Conservation (phyloP, 2,329 filamentous ascomycete species). For the Pseudocercospora vitis region DNA sequence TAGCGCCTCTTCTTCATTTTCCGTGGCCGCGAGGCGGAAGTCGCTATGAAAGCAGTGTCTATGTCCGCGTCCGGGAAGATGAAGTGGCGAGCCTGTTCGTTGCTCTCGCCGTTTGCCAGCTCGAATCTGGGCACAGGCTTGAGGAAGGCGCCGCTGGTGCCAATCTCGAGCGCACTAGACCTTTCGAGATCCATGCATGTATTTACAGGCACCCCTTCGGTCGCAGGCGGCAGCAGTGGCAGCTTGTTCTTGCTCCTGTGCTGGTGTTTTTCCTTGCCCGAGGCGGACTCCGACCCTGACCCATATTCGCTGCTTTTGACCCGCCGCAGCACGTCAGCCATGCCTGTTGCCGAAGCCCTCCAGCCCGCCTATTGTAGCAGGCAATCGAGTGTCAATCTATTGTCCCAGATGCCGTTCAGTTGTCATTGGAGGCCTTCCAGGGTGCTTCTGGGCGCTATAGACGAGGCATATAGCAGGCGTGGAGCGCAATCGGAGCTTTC, state of each 20-base stretch:
- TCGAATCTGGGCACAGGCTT: neutral
- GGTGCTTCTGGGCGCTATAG: no score
- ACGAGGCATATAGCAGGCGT: no score
- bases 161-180: no score
- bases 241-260: constrained; percentile 1
- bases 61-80: no score
- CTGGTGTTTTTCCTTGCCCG: neutral
- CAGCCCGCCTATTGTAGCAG: no score
- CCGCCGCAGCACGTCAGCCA: constrained; percentile 1
- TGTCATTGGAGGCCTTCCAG: no score
- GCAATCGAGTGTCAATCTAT: no score
- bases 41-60: neutral
- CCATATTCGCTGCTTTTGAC: constrained; percentile 1
- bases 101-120: constrained; percentile 1
- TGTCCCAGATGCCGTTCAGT: no score
- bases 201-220: no score
- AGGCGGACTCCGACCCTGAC: neutral
- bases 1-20: constrained; percentile 6
- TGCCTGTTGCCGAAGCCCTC: neutral
- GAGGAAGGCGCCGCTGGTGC: neutral
- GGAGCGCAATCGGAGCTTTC: no score
- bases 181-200: no score
- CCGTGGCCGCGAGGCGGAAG: neutral
- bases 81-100: neutral
- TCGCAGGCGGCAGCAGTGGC: no score